Conservation (phyloP, 1,284 basidiomycete genomes). For the Puccinia triticina region DNA sequence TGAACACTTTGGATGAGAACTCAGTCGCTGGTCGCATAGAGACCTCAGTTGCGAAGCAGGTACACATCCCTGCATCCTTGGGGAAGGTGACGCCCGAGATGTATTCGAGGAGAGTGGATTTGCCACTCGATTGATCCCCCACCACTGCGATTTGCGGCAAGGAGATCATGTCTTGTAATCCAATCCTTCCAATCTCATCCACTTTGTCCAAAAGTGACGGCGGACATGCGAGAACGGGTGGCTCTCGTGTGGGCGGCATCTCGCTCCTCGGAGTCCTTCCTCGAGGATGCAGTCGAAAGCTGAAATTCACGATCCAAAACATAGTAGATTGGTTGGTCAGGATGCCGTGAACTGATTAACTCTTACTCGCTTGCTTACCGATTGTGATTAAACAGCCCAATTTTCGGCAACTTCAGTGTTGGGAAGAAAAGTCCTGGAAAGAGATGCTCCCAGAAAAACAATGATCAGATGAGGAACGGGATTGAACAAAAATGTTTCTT, state of each 20-base stretch:
- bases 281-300: background rate
- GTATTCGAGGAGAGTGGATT: constrained; percentile 93
- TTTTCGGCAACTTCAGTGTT: no score
- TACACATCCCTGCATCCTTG: constrained; percentile 99
- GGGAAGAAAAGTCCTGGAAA: no score
- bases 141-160: constrained; percentile 96
- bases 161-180: constrained; percentile 6
- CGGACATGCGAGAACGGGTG: constrained; percentile 13
- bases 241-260: background rate
- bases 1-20: background rate
- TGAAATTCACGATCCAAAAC: background rate
- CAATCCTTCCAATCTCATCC: background rate
- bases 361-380: no score
- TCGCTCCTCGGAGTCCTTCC: background rate
- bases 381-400: no score
- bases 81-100: constrained; percentile 98
- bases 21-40: constrained; percentile 77
- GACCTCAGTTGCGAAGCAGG: constrained; percentile 92
- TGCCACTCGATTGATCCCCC: constrained; percentile 95
- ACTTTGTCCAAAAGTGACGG: background rate
- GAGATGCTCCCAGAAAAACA: no score
- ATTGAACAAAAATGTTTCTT: no score
- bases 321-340: no score
- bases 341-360: no score
- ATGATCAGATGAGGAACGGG: no score